phyloP scores from a whole-genome alignment of 1,139 yeast genomes.

The Hemisphaericaspora xylanilytica region DNA sequence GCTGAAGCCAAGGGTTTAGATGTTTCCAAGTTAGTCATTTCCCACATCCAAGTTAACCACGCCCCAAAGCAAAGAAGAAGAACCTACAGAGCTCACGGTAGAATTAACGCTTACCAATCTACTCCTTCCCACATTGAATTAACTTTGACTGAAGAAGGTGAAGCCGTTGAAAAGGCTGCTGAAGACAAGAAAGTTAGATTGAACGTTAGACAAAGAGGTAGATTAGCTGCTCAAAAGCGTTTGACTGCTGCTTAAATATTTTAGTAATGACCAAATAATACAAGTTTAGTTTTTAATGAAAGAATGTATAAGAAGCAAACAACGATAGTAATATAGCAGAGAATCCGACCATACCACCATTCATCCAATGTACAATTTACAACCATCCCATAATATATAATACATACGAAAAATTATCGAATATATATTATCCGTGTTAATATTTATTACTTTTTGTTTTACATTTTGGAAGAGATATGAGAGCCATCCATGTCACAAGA shows the following conservation, averaged over 20 bases:
- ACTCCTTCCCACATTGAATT: conserved; percentile 99
- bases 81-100: conserved; percentile 99
- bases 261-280: conserved; percentile 6
- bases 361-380: conserved; percentile 5
- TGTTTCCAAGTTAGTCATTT: conserved; percentile 85
- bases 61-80: conserved; percentile 99
- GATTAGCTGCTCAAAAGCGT: conserved; percentile 78
- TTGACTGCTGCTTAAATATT: conserved; percentile 17
- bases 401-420: conserved; percentile 6
- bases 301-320: conserved; percentile 5
- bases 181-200: conserved; percentile 80
- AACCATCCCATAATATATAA: conserved; percentile 6
- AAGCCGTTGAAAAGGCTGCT: conserved; percentile 89
- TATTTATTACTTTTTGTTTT: conserved; percentile 4
- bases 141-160: conserved; percentile 93
- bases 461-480: background rate
- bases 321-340: conserved; percentile 1
- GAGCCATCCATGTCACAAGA: background rate
- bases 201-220: conserved; percentile 90
- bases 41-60: conserved; percentile 99
- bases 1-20: conserved; percentile 99
- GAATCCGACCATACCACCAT: conserved; percentile 2
- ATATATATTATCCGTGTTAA: conserved; percentile 10
- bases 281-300: conserved; percentile 2
- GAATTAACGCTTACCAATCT: conserved; percentile 98